These are phyloP conservation scores for Malus sieversii DNA, from an alignment of 306 rosid species.

Conservation along the genomic window DNA sequence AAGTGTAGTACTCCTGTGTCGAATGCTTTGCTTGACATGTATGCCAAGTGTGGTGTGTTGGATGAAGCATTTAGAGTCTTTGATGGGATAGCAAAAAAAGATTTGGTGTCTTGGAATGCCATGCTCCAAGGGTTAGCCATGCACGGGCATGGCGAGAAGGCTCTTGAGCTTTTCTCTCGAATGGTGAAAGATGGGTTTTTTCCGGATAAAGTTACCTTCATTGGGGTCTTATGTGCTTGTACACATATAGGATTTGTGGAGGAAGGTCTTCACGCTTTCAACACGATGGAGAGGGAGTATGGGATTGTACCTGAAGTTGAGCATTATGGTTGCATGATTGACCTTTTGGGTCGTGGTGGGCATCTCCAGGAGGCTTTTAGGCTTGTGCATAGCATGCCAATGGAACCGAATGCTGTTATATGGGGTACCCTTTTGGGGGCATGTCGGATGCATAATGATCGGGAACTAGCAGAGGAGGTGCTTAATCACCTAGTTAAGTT, in stretches of 20 bases:
- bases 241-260: constrained; percentile 65
- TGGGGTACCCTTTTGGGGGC: constrained; percentile 80
- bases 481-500: constrained; percentile 40
- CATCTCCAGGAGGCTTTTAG: constrained; percentile 66
- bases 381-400: constrained; percentile 61
- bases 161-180: constrained; percentile 55
- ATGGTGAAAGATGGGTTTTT: constrained; percentile 55
- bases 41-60: constrained; percentile 66
- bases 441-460: constrained; percentile 66
- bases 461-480: constrained; percentile 56
- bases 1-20: constrained; percentile 54
- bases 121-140: constrained; percentile 73
- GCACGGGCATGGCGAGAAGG: constrained; percentile 71
- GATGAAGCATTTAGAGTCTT: constrained; percentile 49
- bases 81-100: constrained; percentile 38
- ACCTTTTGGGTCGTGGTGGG: constrained; percentile 78
- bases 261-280: constrained; percentile 58
- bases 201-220: constrained; percentile 62
- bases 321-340: constrained; percentile 86
- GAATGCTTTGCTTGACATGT: constrained; percentile 79
- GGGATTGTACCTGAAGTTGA: constrained; percentile 55
- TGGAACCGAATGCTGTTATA: constrained; percentile 61
- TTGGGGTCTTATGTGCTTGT: constrained; percentile 77
- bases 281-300: constrained; percentile 55
- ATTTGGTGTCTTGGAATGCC: constrained; percentile 74